A percentile compares a stretch with the other conserved stretches of the same genome.
phyloP scores from a whole-genome alignment of 2,329 filamentous ascomycete species.

The Phaeophleospora eucalypticola region DNA sequence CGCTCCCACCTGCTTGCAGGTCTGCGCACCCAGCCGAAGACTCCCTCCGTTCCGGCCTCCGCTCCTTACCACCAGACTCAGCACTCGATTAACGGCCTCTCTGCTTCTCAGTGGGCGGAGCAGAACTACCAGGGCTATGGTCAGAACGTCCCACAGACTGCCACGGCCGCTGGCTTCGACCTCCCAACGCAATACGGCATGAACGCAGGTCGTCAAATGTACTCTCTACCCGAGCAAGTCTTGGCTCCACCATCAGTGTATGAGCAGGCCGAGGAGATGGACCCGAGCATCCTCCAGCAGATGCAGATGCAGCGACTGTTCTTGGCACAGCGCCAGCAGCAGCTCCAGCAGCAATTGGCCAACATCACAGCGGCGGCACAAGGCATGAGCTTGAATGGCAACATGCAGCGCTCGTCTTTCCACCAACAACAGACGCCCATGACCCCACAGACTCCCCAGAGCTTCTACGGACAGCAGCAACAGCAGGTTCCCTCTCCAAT shows the following conservation, averaged over 20 bases:
- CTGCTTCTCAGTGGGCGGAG: constrained; percentile 45
- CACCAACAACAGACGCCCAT: constrained; percentile 30
- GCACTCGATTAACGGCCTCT: constrained; percentile 43
- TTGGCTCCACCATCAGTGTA: constrained; percentile 78
- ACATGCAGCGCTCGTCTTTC: constrained; percentile 17
- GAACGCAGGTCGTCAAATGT: constrained; percentile 54
- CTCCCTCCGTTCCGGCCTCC: constrained; percentile 63
- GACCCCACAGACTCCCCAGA: constrained; percentile 52
- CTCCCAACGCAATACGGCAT: constrained; percentile 43
- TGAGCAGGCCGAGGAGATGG: constrained; percentile 69
- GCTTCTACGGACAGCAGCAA: constrained; percentile 63
- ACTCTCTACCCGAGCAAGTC: constrained; percentile 77
- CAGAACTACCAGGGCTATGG: constrained; percentile 40
- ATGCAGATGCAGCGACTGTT: constrained; percentile 88
- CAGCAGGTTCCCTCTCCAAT: constrained; percentile 64
- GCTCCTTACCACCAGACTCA: constrained; percentile 57
- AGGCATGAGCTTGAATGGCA: constrained; percentile 62
- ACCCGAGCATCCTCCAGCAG: constrained; percentile 82
- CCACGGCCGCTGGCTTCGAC: constrained; percentile 49
- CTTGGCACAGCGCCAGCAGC: constrained; percentile 89
- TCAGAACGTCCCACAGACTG: constrained; percentile 54
- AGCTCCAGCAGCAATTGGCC: constrained; percentile 87
- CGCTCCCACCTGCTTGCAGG: constrained; percentile 92
- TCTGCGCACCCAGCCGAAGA: constrained; percentile 89
- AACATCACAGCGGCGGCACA: constrained; percentile 77